Conservation (phyloP, 2,329 filamentous ascomycete species). For the Cyclaneusma minus region DNA sequence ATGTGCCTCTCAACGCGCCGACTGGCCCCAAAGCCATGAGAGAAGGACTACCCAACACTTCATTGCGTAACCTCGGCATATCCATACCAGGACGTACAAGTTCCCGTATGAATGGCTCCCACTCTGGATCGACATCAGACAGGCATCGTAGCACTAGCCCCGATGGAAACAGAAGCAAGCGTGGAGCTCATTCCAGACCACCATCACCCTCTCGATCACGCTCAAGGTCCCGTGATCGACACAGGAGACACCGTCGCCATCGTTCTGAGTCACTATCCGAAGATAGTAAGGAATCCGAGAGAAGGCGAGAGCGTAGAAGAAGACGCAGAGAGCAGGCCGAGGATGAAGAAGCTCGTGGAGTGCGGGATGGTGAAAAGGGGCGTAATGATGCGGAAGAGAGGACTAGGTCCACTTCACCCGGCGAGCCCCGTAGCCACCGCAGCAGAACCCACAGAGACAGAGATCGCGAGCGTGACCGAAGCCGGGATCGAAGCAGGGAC, state of each 20-base stretch:
- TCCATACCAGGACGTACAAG: conserved; percentile 19
- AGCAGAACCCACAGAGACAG: conserved; percentile 43
- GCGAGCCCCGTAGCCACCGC: conserved; percentile 41
- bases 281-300: conserved; percentile 17
- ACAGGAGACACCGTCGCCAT: conserved; percentile 16
- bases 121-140: conserved; percentile 7
- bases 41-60: conserved; percentile 72
- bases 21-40: conserved; percentile 92
- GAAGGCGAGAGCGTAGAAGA: conserved; percentile 15
- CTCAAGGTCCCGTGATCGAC: conserved; percentile 15
- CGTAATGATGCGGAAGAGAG: conserved; percentile 31
- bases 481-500: conserved; percentile 27
- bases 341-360: conserved; percentile 8
- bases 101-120: conserved; percentile 10
- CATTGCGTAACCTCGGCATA: conserved; percentile 44
- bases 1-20: conserved; percentile 56
- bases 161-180: conserved; percentile 10
- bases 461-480: conserved; percentile 27
- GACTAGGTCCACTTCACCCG: conserved; percentile 50
- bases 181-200: conserved; percentile 12
- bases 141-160: conserved; percentile 2
- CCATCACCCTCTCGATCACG: conserved; percentile 17
- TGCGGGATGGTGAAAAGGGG: conserved; percentile 6
- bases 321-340: conserved; percentile 9
- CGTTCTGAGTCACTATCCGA: conserved; percentile 15